A percentile compares a stretch with the other conserved stretches of the same genome.
Conservation (phyloP, 179 eudicot genomes). For the Silene noctiflora region DNA sequence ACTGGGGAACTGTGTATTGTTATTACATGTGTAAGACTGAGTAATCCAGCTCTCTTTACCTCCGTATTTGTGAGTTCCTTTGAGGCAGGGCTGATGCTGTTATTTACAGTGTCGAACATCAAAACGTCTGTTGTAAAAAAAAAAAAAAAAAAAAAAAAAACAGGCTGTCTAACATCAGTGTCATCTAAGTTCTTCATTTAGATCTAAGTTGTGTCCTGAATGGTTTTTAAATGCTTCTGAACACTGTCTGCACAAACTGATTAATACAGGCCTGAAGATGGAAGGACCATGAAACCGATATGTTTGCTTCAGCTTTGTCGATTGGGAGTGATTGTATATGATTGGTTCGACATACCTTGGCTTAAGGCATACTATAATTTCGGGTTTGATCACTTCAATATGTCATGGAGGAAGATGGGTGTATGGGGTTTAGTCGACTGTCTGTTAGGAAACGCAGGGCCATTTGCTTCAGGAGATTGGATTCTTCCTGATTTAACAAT, state of each 20-base stretch:
- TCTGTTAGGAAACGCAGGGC: slow-evolving; percentile 74
- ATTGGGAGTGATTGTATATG: slow-evolving; percentile 71
- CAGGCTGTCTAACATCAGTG: too few species aligned
- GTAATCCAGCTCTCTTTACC: too few species aligned
- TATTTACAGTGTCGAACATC: too few species aligned
- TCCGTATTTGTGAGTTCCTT: too few species aligned
- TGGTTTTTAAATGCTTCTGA: not conserved
- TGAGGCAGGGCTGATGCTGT: too few species aligned
- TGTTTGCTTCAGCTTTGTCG: slow-evolving; percentile 68
- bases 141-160: too few species aligned
- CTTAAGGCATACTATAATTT: slow-evolving; percentile 76
- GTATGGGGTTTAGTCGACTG: slow-evolving; percentile 66
- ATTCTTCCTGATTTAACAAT: slow-evolving; percentile 87
- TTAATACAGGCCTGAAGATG: slow-evolving; percentile 70
- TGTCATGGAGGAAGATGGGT: slow-evolving; percentile 78
- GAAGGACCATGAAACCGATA: slow-evolving; percentile 62
- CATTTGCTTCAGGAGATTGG: slow-evolving; percentile 94
- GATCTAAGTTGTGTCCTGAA: not conserved
- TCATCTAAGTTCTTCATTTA: not conserved
- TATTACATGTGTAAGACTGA: not conserved
- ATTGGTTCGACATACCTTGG: slow-evolving; percentile 85
- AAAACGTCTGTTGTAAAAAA: not conserved
- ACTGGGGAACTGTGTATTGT: not conserved
- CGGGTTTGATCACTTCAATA: slow-evolving; percentile 93
- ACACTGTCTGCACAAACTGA: slow-evolving; percentile 8